Conservation (phyloP, 2,329 filamentous ascomycete genomes). For the Trichoderma polysporum region DNA sequence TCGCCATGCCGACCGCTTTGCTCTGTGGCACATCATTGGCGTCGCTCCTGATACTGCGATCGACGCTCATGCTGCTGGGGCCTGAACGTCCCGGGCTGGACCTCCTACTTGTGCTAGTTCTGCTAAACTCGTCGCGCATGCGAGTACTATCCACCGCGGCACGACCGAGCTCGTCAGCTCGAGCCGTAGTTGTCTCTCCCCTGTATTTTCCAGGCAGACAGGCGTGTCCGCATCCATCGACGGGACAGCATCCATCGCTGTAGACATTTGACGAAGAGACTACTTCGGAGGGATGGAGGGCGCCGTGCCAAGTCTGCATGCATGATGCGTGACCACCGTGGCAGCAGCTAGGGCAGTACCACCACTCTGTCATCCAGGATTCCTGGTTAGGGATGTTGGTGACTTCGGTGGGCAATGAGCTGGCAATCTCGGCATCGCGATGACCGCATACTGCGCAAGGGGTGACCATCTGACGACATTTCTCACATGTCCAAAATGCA, state of each 20-base stretch:
- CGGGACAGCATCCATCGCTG: slow-evolving; percentile 60
- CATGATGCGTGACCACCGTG: slow-evolving; percentile 64
- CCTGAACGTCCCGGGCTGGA: slow-evolving; percentile 30
- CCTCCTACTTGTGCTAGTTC: slow-evolving; percentile 29
- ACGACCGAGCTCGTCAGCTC: slow-evolving; percentile 54
- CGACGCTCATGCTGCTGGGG: slow-evolving; percentile 14
- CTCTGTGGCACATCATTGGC: slow-evolving; percentile 57
- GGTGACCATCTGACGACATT: slow-evolving; percentile 53
- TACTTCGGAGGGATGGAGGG: slow-evolving; percentile 29
- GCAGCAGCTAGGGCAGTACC: slow-evolving; percentile 61
- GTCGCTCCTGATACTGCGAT: slow-evolving; percentile 43
- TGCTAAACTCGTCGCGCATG: slow-evolving; percentile 28
- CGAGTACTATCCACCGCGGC: slow-evolving; percentile 43
- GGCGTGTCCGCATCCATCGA: slow-evolving; percentile 65
- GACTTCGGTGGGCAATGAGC: slow-evolving; percentile 37
- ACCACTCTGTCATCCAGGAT: slow-evolving; percentile 50
- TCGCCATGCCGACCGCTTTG: slow-evolving; percentile 58
- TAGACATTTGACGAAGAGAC: slow-evolving; percentile 31
- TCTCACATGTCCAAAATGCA: slow-evolving; percentile 58
- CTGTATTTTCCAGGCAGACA: slow-evolving; percentile 60
- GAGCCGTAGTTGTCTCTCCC: slow-evolving; percentile 45
- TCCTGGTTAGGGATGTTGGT: slow-evolving; percentile 27
- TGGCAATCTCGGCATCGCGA: slow-evolving; percentile 47
- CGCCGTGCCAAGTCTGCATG: slow-evolving; percentile 58
- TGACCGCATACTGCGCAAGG: slow-evolving; percentile 61